Evolutionary conservation across 2,329 filamentous ascomycete genomes (phyloP).

Genomic region (Calonectria pteridis): DNA sequence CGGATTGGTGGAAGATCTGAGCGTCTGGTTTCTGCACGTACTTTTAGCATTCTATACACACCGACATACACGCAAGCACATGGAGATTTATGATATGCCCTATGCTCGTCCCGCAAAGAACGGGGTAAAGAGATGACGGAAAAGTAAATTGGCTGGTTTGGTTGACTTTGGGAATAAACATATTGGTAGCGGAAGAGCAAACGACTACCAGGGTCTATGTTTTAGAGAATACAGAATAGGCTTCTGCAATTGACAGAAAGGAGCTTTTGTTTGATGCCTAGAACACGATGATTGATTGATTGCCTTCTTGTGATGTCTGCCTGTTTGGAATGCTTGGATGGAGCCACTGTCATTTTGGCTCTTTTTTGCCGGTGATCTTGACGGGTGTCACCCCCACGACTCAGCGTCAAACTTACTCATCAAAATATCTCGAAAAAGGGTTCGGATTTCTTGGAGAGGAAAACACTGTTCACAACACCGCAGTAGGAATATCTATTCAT

Average conservation of each 20-base stretch:
- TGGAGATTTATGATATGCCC: constrained; percentile 16
- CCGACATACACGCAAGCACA: constrained; percentile 18
- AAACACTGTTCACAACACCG: too few relatives aligned
- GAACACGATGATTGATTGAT: neutral
- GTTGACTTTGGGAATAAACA: constrained; percentile 12
- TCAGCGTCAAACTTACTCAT: too few relatives aligned
- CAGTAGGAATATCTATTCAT: too few relatives aligned
- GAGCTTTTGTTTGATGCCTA: neutral
- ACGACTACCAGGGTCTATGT: neutral
- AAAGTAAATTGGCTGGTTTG: constrained; percentile 16
- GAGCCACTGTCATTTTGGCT: too few relatives aligned
- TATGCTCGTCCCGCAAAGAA: constrained; percentile 6
- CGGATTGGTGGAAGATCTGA: constrained; percentile 6
- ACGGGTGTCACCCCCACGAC: too few relatives aligned
- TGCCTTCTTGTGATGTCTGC: neutral
- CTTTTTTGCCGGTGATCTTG: too few relatives aligned
- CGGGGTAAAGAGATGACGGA: neutral
- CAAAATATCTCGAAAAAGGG: too few relatives aligned
- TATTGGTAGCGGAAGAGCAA: constrained; percentile 4
- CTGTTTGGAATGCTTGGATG: neutral
- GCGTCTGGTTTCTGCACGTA: constrained; percentile 9
- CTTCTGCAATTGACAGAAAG: neutral
- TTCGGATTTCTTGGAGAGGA: too few relatives aligned
- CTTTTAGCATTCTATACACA: constrained; percentile 12
- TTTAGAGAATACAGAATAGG: constrained; percentile 21